phyloP scores from a whole-genome alignment of 179 eudicot species.

The Corrigiola litoralis region DNA sequence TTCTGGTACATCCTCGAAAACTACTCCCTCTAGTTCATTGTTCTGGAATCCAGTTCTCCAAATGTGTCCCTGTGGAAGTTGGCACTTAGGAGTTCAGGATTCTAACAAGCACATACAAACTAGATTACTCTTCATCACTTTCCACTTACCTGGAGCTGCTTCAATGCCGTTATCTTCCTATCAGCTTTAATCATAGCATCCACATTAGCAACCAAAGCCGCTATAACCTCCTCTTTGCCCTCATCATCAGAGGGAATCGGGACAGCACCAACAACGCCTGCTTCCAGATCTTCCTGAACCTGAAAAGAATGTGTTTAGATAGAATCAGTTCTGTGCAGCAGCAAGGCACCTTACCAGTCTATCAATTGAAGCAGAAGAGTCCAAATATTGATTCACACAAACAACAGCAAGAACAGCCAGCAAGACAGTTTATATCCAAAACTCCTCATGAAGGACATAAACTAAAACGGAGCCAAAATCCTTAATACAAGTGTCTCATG shows the following conservation, averaged over 20 bases:
- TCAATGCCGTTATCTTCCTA: constrained; percentile 88
- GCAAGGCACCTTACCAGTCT: neutral
- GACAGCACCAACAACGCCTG: constrained; percentile 66
- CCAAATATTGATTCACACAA: neutral
- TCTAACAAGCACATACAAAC: neutral
- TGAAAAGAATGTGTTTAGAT: constrained; percentile 17
- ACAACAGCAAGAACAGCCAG: neutral
- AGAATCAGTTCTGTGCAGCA: neutral
- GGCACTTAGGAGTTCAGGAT: constrained; percentile 4
- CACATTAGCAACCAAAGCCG: constrained; percentile 86
- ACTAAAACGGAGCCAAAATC: too few relatives aligned
- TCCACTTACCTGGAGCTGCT: constrained; percentile 74
- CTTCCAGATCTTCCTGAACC: constrained; percentile 70
- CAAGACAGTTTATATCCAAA: neutral
- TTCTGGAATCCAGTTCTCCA: constrained; percentile 89
- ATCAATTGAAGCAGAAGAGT: neutral
- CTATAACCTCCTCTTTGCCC: constrained; percentile 69
- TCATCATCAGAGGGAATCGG: constrained; percentile 62
- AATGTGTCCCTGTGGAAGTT: constrained; percentile 70
- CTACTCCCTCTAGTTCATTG: constrained; percentile 62
- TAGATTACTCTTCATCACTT: neutral
- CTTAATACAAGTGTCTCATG: too few relatives aligned
- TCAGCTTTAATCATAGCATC: constrained; percentile 94
- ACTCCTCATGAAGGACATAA: neutral
- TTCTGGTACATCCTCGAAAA: constrained; percentile 85